phyloP scores from a whole-genome alignment of 1,284 basidiomycete species.

The Puccinia triticina region DNA sequence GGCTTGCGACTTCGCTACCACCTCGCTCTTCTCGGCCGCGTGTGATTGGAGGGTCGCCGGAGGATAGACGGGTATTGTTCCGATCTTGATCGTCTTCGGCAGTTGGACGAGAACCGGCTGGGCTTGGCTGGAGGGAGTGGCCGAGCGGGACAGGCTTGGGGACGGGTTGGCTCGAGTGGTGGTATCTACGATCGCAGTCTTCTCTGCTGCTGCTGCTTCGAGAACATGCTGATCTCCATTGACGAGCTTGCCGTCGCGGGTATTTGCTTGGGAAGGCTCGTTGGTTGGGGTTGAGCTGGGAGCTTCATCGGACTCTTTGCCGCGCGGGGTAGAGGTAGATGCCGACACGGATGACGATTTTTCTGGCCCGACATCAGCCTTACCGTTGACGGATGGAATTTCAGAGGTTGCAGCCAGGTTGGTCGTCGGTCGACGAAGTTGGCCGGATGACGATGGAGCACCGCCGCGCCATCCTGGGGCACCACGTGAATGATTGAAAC shows the following conservation, averaged over 20 bases:
- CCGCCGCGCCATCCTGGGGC: constrained; percentile 11
- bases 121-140: background rate
- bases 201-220: background rate
- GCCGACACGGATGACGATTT: background rate
- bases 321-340: background rate
- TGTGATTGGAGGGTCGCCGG: background rate
- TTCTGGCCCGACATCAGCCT: background rate
- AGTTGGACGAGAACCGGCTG: constrained; percentile 30
- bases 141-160: constrained; percentile 11
- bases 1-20: constrained; percentile 15
- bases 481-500: constrained; percentile 18
- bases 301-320: background rate
- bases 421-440: constrained; percentile 12
- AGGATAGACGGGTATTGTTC: constrained; percentile 42
- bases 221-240: background rate
- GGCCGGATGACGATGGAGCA: background rate
- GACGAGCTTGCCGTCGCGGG: background rate
- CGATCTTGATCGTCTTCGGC: constrained; percentile 40
- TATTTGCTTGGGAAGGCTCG: background rate
- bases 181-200: background rate
- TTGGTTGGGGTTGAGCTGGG: background rate
- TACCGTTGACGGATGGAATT: background rate
- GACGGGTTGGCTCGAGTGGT: background rate
- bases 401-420: background rate
- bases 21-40: background rate